Percentiles rank a stretch among this genome's conserved stretches.
Conservation (phyloP, 164 flowering plant species). For the Macadamia tetraphylla region DNA sequence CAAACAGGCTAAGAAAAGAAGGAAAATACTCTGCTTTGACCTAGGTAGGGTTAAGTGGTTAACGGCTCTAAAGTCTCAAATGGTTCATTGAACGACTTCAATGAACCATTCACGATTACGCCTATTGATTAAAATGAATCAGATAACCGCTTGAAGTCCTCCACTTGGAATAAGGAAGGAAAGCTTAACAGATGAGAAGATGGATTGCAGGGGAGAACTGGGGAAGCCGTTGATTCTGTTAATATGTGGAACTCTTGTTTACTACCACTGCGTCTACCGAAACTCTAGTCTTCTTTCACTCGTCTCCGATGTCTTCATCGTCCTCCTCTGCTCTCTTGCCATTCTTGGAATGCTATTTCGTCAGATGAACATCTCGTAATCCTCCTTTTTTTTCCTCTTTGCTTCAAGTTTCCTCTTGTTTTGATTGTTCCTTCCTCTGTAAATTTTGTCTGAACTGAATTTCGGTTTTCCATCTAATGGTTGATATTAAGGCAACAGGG, state of each 20-base stretch:
- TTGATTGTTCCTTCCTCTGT: not conserved
- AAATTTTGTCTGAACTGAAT: not conserved
- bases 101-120: too few species aligned
- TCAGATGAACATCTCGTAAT: conserved; percentile 77
- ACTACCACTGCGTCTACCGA: conserved; percentile 85
- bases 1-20: too few species aligned
- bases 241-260: conserved; percentile 66
- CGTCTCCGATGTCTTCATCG: conserved; percentile 86
- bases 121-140: too few species aligned
- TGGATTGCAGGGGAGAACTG: conserved; percentile 27
- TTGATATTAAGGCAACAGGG: not conserved
- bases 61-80: too few species aligned
- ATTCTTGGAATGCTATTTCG: conserved; percentile 97
- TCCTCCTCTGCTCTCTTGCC: conserved; percentile 95
- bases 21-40: too few species aligned
- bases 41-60: too few species aligned
- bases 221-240: conserved; percentile 66
- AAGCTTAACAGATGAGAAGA: conserved; percentile 6
- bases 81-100: too few species aligned
- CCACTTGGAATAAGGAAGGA: not conserved
- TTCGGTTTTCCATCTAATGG: not conserved
- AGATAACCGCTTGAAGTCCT: too few species aligned
- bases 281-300: conserved; percentile 74
- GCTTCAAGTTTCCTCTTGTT: not conserved
- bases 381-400: conserved; percentile 2